Evolutionary conservation across 2,329 filamentous ascomycete species (phyloP).

Genomic region (Cladosporium sp.): DNA sequence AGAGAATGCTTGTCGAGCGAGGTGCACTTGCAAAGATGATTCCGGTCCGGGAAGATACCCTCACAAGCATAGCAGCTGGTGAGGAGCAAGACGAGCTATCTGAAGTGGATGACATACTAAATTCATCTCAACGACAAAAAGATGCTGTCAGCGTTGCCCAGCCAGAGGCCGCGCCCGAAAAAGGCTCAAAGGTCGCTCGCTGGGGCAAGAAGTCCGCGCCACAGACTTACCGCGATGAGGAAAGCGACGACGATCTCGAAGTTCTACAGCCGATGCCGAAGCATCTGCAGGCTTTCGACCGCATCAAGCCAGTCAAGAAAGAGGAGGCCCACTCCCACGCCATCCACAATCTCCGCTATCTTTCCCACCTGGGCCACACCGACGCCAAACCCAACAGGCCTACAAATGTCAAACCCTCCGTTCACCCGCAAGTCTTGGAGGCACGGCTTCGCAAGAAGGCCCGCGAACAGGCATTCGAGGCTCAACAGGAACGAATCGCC

Average conservation of each 20-base stretch:
- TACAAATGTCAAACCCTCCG: conserved; percentile 55
- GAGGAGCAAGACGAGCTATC: conserved; percentile 25
- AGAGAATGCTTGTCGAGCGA: conserved; percentile 28
- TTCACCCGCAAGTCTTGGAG: conserved; percentile 69
- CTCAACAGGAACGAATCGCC: conserved; percentile 73
- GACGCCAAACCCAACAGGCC: conserved; percentile 52
- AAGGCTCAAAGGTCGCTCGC: conserved; percentile 29
- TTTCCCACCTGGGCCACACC: conserved; percentile 29
- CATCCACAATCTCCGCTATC: conserved; percentile 31
- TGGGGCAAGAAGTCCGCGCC: conserved; percentile 32
- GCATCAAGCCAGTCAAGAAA: conserved; percentile 30
- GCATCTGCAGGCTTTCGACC: conserved; percentile 31
- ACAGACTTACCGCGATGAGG: conserved; percentile 37
- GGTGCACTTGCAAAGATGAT: conserved; percentile 30
- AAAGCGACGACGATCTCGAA: conserved; percentile 54
- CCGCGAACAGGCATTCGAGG: conserved; percentile 71
- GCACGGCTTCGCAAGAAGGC: conserved; percentile 65
- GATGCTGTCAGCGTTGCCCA: not conserved
- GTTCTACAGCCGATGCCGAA: conserved; percentile 46
- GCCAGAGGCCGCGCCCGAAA: conserved; percentile 1
- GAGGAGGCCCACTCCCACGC: conserved; percentile 26
- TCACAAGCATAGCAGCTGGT: conserved; percentile 20
- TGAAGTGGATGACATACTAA: conserved; percentile 26
- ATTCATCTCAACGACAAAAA: conserved; percentile 21
- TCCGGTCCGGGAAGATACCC: conserved; percentile 27